phyloP scores from a whole-genome alignment of 148 eudicot genomes.

The Cornus florida region DNA sequence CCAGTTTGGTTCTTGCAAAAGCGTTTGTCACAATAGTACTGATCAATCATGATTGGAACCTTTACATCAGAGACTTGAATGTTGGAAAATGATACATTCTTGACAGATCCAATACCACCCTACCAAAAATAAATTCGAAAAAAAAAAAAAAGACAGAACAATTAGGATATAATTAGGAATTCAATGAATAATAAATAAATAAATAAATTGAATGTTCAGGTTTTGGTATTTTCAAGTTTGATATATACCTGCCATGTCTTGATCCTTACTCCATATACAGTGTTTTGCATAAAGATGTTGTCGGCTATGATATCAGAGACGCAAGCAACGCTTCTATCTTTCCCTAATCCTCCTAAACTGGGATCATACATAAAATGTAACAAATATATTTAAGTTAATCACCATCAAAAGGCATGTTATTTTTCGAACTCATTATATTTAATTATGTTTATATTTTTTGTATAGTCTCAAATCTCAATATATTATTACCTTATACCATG shows the following conservation, averaged over 20 bases:
- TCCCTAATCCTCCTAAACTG: constrained; percentile 89
- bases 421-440: no score
- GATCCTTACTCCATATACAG: constrained; percentile 73
- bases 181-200: neutral
- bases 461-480: neutral
- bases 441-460: no score
- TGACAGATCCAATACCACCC: constrained; percentile 79
- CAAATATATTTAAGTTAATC: neutral
- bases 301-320: constrained; percentile 69
- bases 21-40: constrained; percentile 67
- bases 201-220: neutral
- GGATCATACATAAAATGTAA: neutral
- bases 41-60: constrained; percentile 67
- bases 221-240: neutral
- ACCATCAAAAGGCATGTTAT: no score
- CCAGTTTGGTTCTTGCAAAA: constrained; percentile 71
- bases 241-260: constrained; percentile 83
- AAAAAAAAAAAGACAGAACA: no score
- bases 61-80: constrained; percentile 60
- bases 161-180: neutral
- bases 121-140: constrained; percentile 7
- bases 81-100: constrained; percentile 60
- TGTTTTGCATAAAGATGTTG: constrained; percentile 49
- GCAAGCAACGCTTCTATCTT: constrained; percentile 66
- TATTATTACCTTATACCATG: constrained; percentile 76